Base-by-base conservation (phyloP, 345 rosid species). In the Trapa incisa region DNA sequence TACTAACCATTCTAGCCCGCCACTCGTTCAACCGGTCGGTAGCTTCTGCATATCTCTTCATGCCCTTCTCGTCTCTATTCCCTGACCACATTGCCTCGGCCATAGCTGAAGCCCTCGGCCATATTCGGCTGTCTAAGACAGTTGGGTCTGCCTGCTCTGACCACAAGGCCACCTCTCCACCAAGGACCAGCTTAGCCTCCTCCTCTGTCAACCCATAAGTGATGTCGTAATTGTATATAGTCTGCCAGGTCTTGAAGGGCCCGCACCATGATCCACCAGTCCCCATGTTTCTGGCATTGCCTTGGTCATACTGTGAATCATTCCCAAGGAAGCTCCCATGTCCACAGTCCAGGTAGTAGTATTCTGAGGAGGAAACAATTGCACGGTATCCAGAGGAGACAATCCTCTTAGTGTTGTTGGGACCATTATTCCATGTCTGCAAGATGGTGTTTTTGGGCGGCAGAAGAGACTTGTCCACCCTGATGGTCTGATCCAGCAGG, bases 181-280 rank as follows among this genome's bases (percentile, higher is more conserved):
- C 98, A 1, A 93, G 67, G 38, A 89, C 98, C 70, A 90, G 72
- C 67, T 77, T 80, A 36, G 84, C 82, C 75, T 93, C 94, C 64
- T 84, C 94, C 69, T 80, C 75, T 15, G 77, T 77, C 77, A 90
- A 74, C 35, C 92, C 91, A 62, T 83, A 66, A 0, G 91, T 83
- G 68, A 87, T 87, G 65, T 90, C 96, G 68, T 93, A 88, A 72
- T 93, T 81, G 70, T 93, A 90, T 45, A 90, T 87, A 5, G 64
- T 81, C 76, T 89, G 96, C 98, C 98, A 93, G 37, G 98, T 87
- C 71, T 93, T 93, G 42, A 88, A 88, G 0, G 98, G 97, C 33
- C 81, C 89, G 75, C 97, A 88, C 94, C 92, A 90, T 1, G 97
- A 90, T 6, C 88, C 89, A 0, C 89, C 96, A 13, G 61, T 43